Evolutionary conservation across 1,284 basidiomycete species (phyloP), one percentile per base, ranked within the genome.

Genomic region (Cryptococcus sp.): DNA sequence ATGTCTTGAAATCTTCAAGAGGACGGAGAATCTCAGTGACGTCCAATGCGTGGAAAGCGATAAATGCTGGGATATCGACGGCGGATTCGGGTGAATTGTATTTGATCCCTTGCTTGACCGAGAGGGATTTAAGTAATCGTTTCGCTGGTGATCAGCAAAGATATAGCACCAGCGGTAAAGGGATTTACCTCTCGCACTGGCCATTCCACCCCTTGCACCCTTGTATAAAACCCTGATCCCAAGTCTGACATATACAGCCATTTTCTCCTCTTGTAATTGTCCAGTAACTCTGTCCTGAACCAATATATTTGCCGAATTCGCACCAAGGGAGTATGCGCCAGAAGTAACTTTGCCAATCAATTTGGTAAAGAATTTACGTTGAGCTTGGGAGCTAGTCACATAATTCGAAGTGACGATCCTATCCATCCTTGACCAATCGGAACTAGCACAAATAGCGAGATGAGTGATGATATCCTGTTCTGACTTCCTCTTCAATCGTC

Each of bases 261-360:
- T 96, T 79, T 98, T 98, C 76, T 98, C 96, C 75, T 98, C 96
- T 65, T 94, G 86, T 53, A 98, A 72, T 71, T 91, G 88, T 0
- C 96, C 94, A 1, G 90, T 93, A 64, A 83, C 72, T 13, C 92
- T 80, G 70, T 96, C 91, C 76, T 96, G 91, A 0, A 96, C 91
- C 55, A 97, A 89, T 58, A 98, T 97, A 70, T 98, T 98, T 46
- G 92, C 94, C 52, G 57, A 66, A 54, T 74, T 75, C n/a, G 92
- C 93, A 7, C 93, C 93, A 25, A 97, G 81, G 60, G 83, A 84
- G 76, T 98, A 97, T 57, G 87, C 81, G 1, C 93, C 93, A 55
- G 82, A 81, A 0, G 86, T 86, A 2, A 94, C 83, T 76, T 91
- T 91, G 47, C 82, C 81, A 56, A 96, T 80, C 40, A 96, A 81